phyloP scores from a whole-genome alignment of 495 filamentous ascomycete genomes.

The Jackrogersella minutella region DNA sequence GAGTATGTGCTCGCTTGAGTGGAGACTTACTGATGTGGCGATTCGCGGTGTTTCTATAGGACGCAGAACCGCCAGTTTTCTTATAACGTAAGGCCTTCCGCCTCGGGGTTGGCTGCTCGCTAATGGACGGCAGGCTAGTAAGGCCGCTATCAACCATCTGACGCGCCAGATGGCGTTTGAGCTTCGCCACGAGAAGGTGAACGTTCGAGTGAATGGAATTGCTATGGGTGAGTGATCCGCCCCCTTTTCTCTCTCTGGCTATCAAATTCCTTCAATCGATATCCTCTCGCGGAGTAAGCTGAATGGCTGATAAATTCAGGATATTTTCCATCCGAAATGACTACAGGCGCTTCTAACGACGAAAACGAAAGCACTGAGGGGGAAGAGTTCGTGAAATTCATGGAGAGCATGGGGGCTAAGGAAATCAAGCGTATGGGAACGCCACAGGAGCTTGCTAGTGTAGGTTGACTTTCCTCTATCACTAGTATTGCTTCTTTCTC shows the following conservation, averaged over 20 bases:
- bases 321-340: slow-evolving; percentile 75
- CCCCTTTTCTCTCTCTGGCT: too few species aligned
- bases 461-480: slow-evolving; percentile 10
- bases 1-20: neutral
- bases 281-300: neutral
- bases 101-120: too few species aligned
- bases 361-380: slow-evolving; percentile 56
- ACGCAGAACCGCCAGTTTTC: slow-evolving; percentile 74
- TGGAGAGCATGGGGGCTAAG: slow-evolving; percentile 26
- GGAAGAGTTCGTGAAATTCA: slow-evolving; percentile 8
- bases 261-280: too few species aligned
- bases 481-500: too few species aligned
- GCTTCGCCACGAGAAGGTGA: slow-evolving; percentile 47
- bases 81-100: slow-evolving; percentile 67
- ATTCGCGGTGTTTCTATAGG: slow-evolving; percentile 50
- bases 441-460: slow-evolving; percentile 40
- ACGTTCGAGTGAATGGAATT: slow-evolving; percentile 75
- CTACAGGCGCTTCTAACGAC: slow-evolving; percentile 59
- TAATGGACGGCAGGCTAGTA: slow-evolving; percentile 56
- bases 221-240: slow-evolving; percentile 65
- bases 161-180: slow-evolving; percentile 60
- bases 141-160: slow-evolving; percentile 78
- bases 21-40: too few species aligned
- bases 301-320: slow-evolving; percentile 11
- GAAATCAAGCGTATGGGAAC: slow-evolving; percentile 42